These are phyloP conservation scores for Colletotrichum liaoningense DNA, from an alignment of 2,329 filamentous ascomycete genomes.

Conservation along the genomic window DNA sequence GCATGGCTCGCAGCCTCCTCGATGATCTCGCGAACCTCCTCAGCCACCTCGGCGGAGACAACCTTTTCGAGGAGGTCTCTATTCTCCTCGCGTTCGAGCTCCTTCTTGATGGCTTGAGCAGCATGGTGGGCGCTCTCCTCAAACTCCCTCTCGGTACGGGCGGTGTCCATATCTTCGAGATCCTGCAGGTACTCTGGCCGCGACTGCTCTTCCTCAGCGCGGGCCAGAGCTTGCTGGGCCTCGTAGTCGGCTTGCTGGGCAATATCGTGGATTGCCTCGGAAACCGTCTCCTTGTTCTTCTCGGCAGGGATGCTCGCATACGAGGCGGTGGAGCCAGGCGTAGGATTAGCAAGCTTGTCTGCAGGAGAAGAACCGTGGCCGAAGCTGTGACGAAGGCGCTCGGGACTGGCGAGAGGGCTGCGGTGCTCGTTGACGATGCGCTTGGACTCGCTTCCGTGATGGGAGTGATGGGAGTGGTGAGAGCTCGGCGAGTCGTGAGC, in stretches of 20 bases:
- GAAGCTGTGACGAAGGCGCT: constrained; percentile 51
- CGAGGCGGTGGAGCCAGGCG: constrained; percentile 36
- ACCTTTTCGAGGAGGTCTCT: constrained; percentile 64
- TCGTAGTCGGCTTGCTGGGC: constrained; percentile 63
- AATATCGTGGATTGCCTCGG: constrained; percentile 75
- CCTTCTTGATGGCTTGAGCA: constrained; percentile 62
- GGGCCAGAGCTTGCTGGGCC: constrained; percentile 74
- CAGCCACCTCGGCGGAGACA: constrained; percentile 62
- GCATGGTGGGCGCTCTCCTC: constrained; percentile 60
- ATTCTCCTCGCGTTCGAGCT: constrained; percentile 66
- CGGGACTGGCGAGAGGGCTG: constrained; percentile 58
- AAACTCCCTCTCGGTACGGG: constrained; percentile 65
- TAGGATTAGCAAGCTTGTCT: constrained; percentile 35
- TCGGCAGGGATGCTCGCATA: constrained; percentile 37
- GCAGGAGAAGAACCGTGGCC: constrained; percentile 47
- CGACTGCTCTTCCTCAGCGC: constrained; percentile 70
- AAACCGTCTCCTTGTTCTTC: constrained; percentile 72
- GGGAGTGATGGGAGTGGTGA: constrained; percentile 39
- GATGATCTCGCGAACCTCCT: constrained; percentile 60
- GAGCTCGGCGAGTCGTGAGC: constrained; percentile 50
- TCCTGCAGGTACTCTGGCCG: constrained; percentile 65
- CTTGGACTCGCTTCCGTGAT: constrained; percentile 54
- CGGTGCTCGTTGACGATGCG: constrained; percentile 51
- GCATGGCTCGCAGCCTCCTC: constrained; percentile 68
- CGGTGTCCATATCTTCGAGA: constrained; percentile 60